These are phyloP conservation scores for Prunus dulcis DNA, from an alignment of 306 rosid genomes.

Conservation along the genomic window DNA sequence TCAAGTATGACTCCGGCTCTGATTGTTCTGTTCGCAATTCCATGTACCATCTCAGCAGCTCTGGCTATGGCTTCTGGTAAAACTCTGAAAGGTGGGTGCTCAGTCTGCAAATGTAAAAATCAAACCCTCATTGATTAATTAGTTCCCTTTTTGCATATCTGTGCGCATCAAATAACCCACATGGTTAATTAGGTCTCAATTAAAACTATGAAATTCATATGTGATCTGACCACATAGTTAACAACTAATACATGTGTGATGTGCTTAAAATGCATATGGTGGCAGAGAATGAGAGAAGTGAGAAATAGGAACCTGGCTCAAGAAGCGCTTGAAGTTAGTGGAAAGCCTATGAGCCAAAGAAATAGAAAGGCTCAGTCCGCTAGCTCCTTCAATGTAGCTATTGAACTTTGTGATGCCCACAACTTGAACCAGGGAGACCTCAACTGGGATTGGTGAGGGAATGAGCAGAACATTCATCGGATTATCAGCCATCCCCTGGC, in stretches of 20 bases:
- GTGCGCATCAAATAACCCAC: neutral
- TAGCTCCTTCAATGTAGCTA: constrained; percentile 53
- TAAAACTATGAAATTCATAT: too few species aligned
- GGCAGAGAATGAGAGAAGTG: neutral
- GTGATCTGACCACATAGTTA: too few species aligned
- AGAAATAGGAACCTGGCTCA: constrained; percentile 45
- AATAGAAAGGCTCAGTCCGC: constrained; percentile 47
- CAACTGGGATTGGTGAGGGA: constrained; percentile 75
- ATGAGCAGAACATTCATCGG: constrained; percentile 56
- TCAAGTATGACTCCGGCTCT: constrained; percentile 65
- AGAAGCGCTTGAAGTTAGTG: constrained; percentile 13
- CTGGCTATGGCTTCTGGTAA: constrained; percentile 20
- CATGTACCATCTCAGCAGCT: constrained; percentile 22
- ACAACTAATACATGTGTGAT: too few species aligned
- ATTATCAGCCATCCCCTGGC: constrained; percentile 75
- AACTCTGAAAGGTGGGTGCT: constrained; percentile 21
- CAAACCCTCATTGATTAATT: neutral
- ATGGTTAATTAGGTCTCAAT: too few species aligned
- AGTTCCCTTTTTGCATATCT: neutral
- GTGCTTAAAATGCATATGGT: too few species aligned
- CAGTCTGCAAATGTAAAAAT: constrained; percentile 36
- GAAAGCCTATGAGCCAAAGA: constrained; percentile 40
- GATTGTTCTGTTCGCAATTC: constrained; percentile 24
- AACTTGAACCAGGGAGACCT: constrained; percentile 54
- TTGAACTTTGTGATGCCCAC: constrained; percentile 63